phyloP scores from a whole-genome alignment of 1,284 basidiomycete genomes.

The Malassezia slooffiae region DNA sequence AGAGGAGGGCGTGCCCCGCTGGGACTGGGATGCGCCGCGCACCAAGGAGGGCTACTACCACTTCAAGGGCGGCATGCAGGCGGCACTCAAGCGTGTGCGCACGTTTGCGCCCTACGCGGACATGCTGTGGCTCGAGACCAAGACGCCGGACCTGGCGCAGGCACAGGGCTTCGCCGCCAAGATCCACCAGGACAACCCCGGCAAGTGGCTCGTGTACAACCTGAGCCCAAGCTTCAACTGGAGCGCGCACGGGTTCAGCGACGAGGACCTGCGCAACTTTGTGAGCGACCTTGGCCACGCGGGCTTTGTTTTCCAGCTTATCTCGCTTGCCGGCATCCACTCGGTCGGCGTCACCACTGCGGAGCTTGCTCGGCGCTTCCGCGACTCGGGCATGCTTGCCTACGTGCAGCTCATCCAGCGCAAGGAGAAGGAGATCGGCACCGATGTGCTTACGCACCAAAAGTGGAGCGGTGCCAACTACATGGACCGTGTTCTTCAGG shows the following conservation, averaged over 20 bases:
- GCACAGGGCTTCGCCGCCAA: conserved; percentile 66
- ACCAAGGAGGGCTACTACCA: conserved; percentile 88
- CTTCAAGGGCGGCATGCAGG: conserved; percentile 69
- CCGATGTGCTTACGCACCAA: conserved; percentile 44
- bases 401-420: conserved; percentile 43
- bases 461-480: conserved; percentile 43
- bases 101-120: conserved; percentile 55
- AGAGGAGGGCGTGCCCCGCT: conserved; percentile 54
- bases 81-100: conserved; percentile 70
- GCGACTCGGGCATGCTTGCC: conserved; percentile 50
- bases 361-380: conserved; percentile 52
- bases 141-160: conserved; percentile 66
- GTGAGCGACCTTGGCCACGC: conserved; percentile 41
- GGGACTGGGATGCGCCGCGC: conserved; percentile 85
- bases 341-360: conserved; percentile 32
- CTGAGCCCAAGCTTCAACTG: conserved; percentile 89
- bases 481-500: conserved; percentile 41
- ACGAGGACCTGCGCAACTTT: conserved; percentile 49
- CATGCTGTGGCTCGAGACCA: conserved; percentile 62
- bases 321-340: conserved; percentile 45
- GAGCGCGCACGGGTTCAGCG: conserved; percentile 68
- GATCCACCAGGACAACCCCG: conserved; percentile 62
- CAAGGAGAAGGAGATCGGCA: conserved; percentile 43
- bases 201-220: conserved; percentile 84
- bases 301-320: conserved; percentile 45